Evolutionary conservation across 164 flowering plant genomes (phyloP).

Genomic region (Brasenia schreberi): DNA sequence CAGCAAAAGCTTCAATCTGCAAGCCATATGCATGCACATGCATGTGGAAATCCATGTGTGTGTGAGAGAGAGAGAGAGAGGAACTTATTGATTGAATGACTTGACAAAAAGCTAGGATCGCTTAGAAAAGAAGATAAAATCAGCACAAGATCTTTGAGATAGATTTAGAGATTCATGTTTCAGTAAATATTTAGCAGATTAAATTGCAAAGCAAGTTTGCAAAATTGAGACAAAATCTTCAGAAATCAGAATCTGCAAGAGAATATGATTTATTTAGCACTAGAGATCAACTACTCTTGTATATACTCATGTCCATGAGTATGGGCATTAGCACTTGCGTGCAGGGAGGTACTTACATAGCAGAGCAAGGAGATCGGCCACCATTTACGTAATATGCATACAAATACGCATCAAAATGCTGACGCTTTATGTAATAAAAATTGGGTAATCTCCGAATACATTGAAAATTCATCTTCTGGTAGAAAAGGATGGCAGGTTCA

Average conservation of each 20-base stretch:
- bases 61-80: not conserved
- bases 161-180: not conserved
- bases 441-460: constrained; percentile 52
- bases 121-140: not conserved
- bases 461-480: constrained; percentile 75
- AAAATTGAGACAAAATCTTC: too few species aligned
- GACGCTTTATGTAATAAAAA: constrained; percentile 71
- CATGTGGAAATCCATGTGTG: not conserved
- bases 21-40: too few species aligned
- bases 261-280: not conserved
- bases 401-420: constrained; percentile 75
- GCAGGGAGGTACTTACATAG: constrained; percentile 44
- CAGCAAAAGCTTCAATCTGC: too few species aligned
- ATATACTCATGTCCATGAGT: not conserved
- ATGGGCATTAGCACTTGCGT: not conserved
- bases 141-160: not conserved
- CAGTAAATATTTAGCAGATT: too few species aligned
- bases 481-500: constrained; percentile 70
- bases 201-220: too few species aligned
- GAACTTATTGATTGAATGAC: not conserved
- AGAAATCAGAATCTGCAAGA: not conserved
- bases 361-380: constrained; percentile 89
- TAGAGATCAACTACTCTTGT: not conserved
- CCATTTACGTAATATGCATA: constrained; percentile 84
- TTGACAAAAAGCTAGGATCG: not conserved